Conservation (phyloP, 1,284 basidiomycete genomes). For the Marasmius tenuissimus region DNA sequence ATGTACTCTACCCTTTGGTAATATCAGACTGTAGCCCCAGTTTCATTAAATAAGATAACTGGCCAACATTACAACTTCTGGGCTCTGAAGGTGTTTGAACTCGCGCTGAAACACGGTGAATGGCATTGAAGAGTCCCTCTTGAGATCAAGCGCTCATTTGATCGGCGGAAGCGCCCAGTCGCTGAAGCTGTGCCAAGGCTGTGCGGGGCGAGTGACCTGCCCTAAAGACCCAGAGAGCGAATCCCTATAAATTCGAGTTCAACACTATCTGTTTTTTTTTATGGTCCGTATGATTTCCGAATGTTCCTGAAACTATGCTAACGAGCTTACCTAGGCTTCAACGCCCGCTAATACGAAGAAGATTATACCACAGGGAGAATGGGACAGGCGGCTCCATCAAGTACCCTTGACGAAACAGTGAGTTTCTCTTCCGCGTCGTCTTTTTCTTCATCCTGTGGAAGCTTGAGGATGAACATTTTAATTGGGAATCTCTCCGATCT, state of each 20-base stretch:
- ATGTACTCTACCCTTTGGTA: too few relatives aligned
- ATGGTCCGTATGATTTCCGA: constrained; percentile 17
- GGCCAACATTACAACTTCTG: too few relatives aligned
- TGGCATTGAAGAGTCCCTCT: too few relatives aligned
- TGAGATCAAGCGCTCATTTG: neutral
- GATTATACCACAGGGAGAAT: constrained; percentile 68
- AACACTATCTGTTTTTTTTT: neutral
- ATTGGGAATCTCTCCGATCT: constrained; percentile 91
- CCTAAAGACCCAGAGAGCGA: constrained; percentile 2
- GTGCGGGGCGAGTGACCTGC: constrained; percentile 5
- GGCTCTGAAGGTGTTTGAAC: too few relatives aligned
- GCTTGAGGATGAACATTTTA: constrained; percentile 54
- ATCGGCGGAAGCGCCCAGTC: neutral
- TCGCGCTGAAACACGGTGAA: too few relatives aligned
- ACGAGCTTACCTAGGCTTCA: constrained; percentile 22
- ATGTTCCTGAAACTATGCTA: neutral
- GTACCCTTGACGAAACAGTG: constrained; percentile 78
- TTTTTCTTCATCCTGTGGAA: constrained; percentile 12
- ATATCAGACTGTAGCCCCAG: too few relatives aligned
- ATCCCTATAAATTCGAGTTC: constrained; percentile 1
- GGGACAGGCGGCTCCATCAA: constrained; percentile 73
- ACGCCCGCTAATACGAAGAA: constrained; percentile 42
- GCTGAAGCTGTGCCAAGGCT: neutral
- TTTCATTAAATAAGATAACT: too few relatives aligned
- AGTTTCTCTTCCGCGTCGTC: constrained; percentile 33